These are phyloP conservation scores for Ustulina deusta DNA, from an alignment of 2,329 filamentous ascomycete species.

Conservation along the genomic window DNA sequence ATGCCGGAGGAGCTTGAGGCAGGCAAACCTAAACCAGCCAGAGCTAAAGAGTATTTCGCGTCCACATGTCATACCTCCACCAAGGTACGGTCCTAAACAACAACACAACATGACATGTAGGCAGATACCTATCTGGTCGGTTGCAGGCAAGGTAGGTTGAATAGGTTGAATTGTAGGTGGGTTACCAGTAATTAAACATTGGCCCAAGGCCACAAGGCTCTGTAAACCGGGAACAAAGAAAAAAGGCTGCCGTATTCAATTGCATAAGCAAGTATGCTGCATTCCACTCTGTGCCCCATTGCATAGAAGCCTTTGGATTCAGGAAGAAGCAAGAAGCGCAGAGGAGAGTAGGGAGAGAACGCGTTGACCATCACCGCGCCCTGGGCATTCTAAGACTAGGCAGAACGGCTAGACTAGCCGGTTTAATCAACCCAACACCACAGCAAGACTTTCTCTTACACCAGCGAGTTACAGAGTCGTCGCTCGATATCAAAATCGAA, in stretches of 20 bases:
- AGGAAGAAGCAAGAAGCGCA: not conserved
- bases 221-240: not conserved
- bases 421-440: too few relatives aligned
- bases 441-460: too few relatives aligned
- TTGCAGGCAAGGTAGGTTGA: too few relatives aligned
- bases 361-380: too few relatives aligned
- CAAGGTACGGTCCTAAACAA: too few relatives aligned
- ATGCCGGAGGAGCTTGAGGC: too few relatives aligned
- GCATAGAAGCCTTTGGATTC: not conserved
- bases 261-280: slow-evolving; percentile 7
- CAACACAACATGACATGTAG: not conserved
- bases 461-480: slow-evolving; percentile 4
- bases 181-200: not conserved
- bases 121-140: not conserved
- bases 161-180: not conserved
- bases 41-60: not conserved
- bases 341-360: not conserved
- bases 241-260: slow-evolving; percentile 5
- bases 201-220: slow-evolving; percentile 1
- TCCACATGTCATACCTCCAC: not conserved
- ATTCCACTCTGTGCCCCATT: not conserved
- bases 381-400: too few relatives aligned
- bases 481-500: not conserved
- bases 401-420: too few relatives aligned
- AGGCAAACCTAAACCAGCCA: not conserved